Evolutionary conservation across 306 rosid species (phyloP).

Genomic region (Quercus berberidifolia): DNA sequence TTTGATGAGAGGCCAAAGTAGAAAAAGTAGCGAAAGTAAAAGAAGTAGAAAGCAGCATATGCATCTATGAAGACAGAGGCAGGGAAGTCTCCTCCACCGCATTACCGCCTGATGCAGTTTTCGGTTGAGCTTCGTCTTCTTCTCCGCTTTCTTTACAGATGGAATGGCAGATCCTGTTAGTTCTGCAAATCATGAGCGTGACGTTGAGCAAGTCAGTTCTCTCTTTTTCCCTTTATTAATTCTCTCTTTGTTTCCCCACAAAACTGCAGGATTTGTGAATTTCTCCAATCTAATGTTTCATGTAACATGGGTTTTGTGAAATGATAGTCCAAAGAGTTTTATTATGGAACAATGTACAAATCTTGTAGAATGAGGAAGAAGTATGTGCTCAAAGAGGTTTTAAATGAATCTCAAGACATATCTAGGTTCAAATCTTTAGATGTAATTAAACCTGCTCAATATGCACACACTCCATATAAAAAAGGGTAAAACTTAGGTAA

Average conservation of each 20-base stretch:
- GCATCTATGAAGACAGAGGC: conserved; percentile 70
- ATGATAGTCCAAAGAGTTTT: too few species aligned
- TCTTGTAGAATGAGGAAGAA: neutral
- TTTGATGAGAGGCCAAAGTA: conserved; percentile 76
- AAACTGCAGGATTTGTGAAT: neutral
- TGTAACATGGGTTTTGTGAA: neutral
- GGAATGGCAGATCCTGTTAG: conserved; percentile 95
- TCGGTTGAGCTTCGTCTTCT: conserved; percentile 55
- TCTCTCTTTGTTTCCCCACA: neutral
- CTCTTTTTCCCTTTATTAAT: neutral
- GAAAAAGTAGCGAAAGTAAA: conserved; percentile 47
- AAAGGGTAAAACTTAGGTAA: too few species aligned
- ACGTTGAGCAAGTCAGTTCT: conserved; percentile 74
- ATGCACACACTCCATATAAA: neutral
- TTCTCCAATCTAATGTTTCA: neutral
- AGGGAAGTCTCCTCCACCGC: conserved; percentile 37
- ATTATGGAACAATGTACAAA: neutral
- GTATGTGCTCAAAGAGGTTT: neutral
- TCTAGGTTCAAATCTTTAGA: neutral
- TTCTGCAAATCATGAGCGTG: conserved; percentile 60
- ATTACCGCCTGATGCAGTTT: conserved; percentile 47
- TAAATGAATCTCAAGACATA: neutral
- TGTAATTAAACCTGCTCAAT: neutral
- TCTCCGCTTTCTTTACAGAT: conserved; percentile 59
- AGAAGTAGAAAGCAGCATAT: conserved; percentile 20